These are phyloP conservation scores for Mesembryanthemum crystallinum DNA, from an alignment of 148 eudicot species.

Conservation along the genomic window DNA sequence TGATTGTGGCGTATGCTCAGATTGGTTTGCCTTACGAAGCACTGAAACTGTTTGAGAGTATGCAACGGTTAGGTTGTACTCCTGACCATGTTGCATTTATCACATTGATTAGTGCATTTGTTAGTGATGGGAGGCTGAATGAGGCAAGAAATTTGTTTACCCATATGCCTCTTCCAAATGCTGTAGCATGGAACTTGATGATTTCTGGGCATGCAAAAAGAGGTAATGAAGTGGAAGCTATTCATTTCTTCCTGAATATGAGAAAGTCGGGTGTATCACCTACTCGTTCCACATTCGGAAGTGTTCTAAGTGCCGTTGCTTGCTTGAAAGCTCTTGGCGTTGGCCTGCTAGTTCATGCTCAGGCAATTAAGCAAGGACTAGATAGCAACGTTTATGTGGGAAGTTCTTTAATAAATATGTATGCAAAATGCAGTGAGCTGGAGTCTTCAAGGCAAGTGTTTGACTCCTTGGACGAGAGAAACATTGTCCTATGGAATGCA, in stretches of 20 bases:
- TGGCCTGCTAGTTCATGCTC: constrained; percentile 74
- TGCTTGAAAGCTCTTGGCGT: constrained; percentile 42
- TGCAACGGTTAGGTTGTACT: constrained; percentile 43
- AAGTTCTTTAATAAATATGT: constrained; percentile 82
- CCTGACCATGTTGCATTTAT: constrained; percentile 70
- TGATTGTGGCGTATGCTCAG: constrained; percentile 66
- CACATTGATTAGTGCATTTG: constrained; percentile 62
- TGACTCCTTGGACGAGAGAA: constrained; percentile 52
- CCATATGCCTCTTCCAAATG: constrained; percentile 57
- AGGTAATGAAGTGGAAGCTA: constrained; percentile 56
- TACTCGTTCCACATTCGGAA: constrained; percentile 80
- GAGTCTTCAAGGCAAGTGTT: constrained; percentile 59
- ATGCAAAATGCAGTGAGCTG: constrained; percentile 68
- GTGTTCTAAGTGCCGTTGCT: constrained; percentile 83
- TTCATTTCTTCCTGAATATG: constrained; percentile 55
- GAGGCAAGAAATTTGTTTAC: constrained; percentile 61
- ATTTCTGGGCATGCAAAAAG: constrained; percentile 74
- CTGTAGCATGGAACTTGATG: constrained; percentile 80
- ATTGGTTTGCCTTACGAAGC: constrained; percentile 62
- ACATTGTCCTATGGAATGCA: constrained; percentile 79
- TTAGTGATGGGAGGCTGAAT: constrained; percentile 56
- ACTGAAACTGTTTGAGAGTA: constrained; percentile 45
- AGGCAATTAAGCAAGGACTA: constrained; percentile 72
- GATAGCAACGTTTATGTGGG: constrained; percentile 82
- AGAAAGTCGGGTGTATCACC: constrained; percentile 49